Percentiles rank a stretch among this genome's conserved stretches.
Conservation (phyloP, 225 moss, liverwort and hornwort genomes). For the Climacium dendroides region DNA sequence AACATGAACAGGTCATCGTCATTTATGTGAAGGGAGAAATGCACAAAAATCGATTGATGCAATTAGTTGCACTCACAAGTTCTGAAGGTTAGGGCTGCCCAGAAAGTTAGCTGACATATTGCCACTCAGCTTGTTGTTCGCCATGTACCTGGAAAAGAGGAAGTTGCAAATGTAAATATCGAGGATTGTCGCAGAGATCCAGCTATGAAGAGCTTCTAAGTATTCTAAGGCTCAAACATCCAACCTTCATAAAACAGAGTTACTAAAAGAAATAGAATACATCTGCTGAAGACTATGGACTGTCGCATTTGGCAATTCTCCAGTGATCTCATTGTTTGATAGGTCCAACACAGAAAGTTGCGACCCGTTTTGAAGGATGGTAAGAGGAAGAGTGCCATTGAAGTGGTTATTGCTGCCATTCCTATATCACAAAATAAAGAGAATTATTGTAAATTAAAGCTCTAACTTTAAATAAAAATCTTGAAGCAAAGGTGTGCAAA, state of each 20-base stretch:
- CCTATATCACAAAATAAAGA: neutral
- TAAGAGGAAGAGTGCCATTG: neutral
- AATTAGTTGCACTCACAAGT: slow-evolving; percentile 12
- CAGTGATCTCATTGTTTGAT: slow-evolving; percentile 15
- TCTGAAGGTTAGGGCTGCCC: slow-evolving; percentile 8
- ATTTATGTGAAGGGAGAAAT: neutral
- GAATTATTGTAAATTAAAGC: neutral
- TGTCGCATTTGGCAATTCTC: neutral
- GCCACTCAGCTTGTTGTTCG: slow-evolving; percentile 25
- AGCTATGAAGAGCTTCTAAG: neutral
- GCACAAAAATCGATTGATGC: neutral
- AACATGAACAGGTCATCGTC: neutral
- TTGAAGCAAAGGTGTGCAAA: neutral
- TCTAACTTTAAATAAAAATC: neutral
- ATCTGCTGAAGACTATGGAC: slow-evolving; percentile 14
- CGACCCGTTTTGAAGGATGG: neutral
- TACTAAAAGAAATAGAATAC: neutral
- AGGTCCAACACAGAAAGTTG: slow-evolving; percentile 23
- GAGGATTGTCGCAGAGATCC: neutral
- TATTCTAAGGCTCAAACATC: neutral
- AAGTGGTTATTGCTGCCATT: slow-evolving; percentile 24
- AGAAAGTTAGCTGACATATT: slow-evolving; percentile 2
- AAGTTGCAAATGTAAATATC: neutral
- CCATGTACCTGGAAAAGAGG: slow-evolving; percentile 18
- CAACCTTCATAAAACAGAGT: neutral